Evolutionary conservation across 306 rosid genomes (phyloP), one percentile per base, ranked within the genome.

Genomic region (Clitoria ternatea): DNA sequence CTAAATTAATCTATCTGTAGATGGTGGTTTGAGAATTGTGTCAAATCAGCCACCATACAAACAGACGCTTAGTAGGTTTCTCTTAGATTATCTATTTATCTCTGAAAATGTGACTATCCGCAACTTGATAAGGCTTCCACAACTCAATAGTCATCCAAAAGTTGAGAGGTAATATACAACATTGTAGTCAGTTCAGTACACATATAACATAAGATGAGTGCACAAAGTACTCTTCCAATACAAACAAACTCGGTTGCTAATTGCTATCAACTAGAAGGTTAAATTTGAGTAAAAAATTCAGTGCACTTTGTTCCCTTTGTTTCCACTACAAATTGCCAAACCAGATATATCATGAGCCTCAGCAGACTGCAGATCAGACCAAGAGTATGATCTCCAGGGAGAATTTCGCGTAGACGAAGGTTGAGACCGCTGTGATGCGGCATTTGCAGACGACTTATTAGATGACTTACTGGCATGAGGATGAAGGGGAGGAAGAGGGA

Each of bases 401-500:
- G 84, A 15, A 44, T 71, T 83, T 53, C 63, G 67, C 3, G 45
- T 2, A 0, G 56, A 1, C 7, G 64, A 15, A 3, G 88, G 82
- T 23, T 60, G 73, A 5, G 82, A 79, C 7, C 50, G 63, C 6
- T n/a, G n/a, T n/a, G n/a, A n/a, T n/a, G 87, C 60, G 22, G 29
- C 73, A 10, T 57, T 71, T 26, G 37, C 62, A 2, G 86, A 75
- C 13, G 80, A 40, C 75, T 43, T 78, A 20, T 76, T 85, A 6
- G 65, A 59, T 59, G 65, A 59, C 44, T 15, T 26, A 17, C 35
- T 71, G 6, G 69, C 66, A 0, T 74, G 86, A 7, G 94, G 94
- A 77, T 83, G 97, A 66, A 69, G 65, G 44, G 97, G 95, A 26
- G 97, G 97, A 66, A 81, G 97, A 29, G 77, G 72, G 72, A 18